Base-by-base conservation (phyloP, 2,329 filamentous ascomycete species). In the Cladophialophora psammophila region DNA sequence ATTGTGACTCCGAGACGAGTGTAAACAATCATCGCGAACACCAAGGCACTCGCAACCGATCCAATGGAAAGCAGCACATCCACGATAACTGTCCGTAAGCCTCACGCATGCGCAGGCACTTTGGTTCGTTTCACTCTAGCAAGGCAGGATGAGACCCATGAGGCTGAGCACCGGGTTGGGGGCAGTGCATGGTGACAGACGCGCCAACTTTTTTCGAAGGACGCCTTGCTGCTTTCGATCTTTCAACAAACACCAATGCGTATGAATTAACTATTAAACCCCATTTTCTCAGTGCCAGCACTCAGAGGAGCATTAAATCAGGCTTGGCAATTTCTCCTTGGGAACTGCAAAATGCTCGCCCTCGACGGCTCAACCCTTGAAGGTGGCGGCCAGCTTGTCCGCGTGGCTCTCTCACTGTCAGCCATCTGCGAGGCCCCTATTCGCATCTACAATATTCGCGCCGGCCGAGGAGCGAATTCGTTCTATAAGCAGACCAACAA, bases 311-410 rank as follows among this genome's bases (percentile, higher is more conserved):
- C 45, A 50, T 20, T 50, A 26, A 42, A n/a, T 34, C n/a, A 57
- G 9, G n/a, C 3, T 50, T 20, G 45, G 12, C 55, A 40, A 2
- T 12, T 6, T 32, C 35, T 2, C 32, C 10, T 20, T 12, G 3
- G 35, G 12, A 15, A 26, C 3, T 6, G 6, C 38, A 10, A 40
- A 54, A 71, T 71, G 69, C 38, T 84, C 32, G 73, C 78, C 58
- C 76, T 88, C 10, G 82, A 87, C 73, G 86, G 87, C 56, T 82
- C 81, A 18, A 87, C 82, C 2, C 82, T 88, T 20, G 87, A 89
- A 81, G 87, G 87, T 45, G 87, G 87, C 32, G 87, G 87, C 13
- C 87, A 89, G 74, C 79, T 89, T 2, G 78, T 88, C 52, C 85
- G 87, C 26, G 82, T 86, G 60, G 85, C 86, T 2, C 71, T 88